Evolutionary conservation across 768 basidiomycete genomes (phyloP).

Genomic region (Kondoa malvinella): DNA sequence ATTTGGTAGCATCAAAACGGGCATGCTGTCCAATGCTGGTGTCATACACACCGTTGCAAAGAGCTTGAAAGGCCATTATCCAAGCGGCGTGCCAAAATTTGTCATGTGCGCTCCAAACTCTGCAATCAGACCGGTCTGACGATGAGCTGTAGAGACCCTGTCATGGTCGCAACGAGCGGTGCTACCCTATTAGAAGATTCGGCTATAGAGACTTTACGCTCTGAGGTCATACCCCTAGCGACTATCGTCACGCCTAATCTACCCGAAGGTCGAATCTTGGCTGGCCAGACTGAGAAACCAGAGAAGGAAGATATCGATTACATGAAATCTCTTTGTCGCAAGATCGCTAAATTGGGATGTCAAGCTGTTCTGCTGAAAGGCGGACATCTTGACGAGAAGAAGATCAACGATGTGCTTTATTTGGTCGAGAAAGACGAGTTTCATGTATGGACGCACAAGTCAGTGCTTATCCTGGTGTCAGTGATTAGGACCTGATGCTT

Average conservation of each 20-base stretch:
- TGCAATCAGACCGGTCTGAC: background rate
- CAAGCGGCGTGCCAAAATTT: background rate
- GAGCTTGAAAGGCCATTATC: slow-evolving; percentile 35
- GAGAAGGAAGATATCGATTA: slow-evolving; percentile 24
- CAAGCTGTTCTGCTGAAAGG: slow-evolving; percentile 64
- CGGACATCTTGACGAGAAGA: slow-evolving; percentile 44
- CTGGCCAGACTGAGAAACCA: slow-evolving; percentile 31
- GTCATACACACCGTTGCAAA: slow-evolving; percentile 41
- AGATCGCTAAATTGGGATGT: slow-evolving; percentile 39
- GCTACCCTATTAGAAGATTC: slow-evolving; percentile 54
- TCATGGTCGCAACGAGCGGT: slow-evolving; percentile 78
- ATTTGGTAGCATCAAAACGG: slow-evolving; percentile 62
- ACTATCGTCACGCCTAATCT: slow-evolving; percentile 70
- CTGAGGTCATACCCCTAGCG: slow-evolving; percentile 53
- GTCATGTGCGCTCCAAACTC: too few relatives aligned
- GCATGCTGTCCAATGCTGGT: slow-evolving; percentile 59
- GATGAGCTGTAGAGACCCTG: slow-evolving; percentile 55
- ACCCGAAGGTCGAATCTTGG: slow-evolving; percentile 55
- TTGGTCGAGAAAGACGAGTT: slow-evolving; percentile 30
- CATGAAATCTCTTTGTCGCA: slow-evolving; percentile 45
- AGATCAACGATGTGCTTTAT: slow-evolving; percentile 53
- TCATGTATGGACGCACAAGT: slow-evolving; percentile 23
- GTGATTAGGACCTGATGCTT: slow-evolving; percentile 19
- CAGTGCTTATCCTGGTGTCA: background rate
- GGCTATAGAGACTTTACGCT: slow-evolving; percentile 46